A percentile compares a stretch with the other conserved stretches of the same genome.
Evolutionary conservation across 108 stramenopile species (phyloP).

Genomic region (Skeletonema marinoi): DNA sequence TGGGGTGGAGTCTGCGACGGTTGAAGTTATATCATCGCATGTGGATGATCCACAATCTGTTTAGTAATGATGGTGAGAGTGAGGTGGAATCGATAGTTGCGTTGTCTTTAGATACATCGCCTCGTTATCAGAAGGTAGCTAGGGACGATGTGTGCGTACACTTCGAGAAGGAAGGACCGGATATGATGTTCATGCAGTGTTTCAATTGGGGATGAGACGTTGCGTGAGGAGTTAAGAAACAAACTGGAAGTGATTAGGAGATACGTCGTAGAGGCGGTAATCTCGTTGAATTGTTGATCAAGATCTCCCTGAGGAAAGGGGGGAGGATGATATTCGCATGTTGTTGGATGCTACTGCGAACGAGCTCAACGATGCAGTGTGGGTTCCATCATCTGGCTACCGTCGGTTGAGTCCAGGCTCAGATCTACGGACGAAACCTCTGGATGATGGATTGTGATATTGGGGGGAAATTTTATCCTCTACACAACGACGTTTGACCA

Average conservation of each 20-base stretch:
- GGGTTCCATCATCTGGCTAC: slow-evolving; percentile 52
- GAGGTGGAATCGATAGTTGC: no score
- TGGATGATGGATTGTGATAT: slow-evolving; percentile 45
- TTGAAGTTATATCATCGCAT: no score
- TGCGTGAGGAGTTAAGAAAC: background rate
- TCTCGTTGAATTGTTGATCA: no score
- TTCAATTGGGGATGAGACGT: no score
- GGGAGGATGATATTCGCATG: no score
- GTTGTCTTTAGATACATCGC: no score
- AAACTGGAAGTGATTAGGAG: slow-evolving; percentile 9
- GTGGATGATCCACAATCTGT: no score
- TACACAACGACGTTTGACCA: slow-evolving; percentile 17
- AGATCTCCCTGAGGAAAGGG: no score
- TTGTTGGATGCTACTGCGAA: no score
- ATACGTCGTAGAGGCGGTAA: no score
- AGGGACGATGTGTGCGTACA: slow-evolving; percentile 3
- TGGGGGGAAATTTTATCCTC: slow-evolving; percentile 47
- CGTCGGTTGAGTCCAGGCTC: slow-evolving; percentile 28
- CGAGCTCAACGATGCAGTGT: slow-evolving; percentile 13
- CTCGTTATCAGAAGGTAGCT: slow-evolving; percentile 3
- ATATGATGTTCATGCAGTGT: background rate
- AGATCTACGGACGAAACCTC: background rate
- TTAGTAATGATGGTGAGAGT: no score
- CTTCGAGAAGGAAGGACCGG: slow-evolving; percentile 6
- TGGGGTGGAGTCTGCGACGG: no score